Conservation (phyloP, 495 filamentous ascomycete genomes). For the Trichoderma erinaceum region DNA sequence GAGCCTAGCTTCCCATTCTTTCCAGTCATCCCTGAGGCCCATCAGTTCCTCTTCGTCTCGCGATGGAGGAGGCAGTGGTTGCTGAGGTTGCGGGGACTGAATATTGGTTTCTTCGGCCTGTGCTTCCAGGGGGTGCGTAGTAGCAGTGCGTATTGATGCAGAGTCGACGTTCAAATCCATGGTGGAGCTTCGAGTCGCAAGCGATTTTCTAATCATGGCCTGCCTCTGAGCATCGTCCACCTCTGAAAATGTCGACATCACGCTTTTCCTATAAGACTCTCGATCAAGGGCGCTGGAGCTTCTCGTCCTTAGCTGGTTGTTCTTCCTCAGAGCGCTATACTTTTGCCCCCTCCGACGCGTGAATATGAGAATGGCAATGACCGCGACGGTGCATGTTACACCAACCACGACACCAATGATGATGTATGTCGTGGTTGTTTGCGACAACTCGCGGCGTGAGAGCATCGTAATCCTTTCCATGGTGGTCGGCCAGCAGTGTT, state of each 20-base stretch:
- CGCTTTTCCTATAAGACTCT: constrained; percentile 5
- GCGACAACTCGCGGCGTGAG: background rate
- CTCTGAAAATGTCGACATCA: constrained; percentile 14
- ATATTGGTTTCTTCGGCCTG: constrained; percentile 5
- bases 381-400: background rate
- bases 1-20: constrained; percentile 29
- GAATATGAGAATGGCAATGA: constrained; percentile 8
- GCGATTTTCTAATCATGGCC: constrained; percentile 43
- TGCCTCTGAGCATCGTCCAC: constrained; percentile 36
- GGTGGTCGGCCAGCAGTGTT: background rate
- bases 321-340: constrained; percentile 1
- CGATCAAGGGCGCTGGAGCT: background rate
- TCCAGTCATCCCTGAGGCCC: constrained; percentile 23
- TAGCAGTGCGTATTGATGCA: background rate
- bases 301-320: background rate
- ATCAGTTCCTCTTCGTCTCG: constrained; percentile 14
- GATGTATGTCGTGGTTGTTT: constrained; percentile 9
- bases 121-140: background rate
- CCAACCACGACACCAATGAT: background rate
- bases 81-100: background rate
- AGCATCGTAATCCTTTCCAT: background rate
- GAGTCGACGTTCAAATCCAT: constrained; percentile 6
- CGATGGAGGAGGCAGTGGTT: constrained; percentile 10
- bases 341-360: background rate
- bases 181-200: constrained; percentile 33